These are phyloP conservation scores for Diversispora epigaea DNA, from an alignment of 192 early-diverging fungal species.

Conservation along the genomic window DNA sequence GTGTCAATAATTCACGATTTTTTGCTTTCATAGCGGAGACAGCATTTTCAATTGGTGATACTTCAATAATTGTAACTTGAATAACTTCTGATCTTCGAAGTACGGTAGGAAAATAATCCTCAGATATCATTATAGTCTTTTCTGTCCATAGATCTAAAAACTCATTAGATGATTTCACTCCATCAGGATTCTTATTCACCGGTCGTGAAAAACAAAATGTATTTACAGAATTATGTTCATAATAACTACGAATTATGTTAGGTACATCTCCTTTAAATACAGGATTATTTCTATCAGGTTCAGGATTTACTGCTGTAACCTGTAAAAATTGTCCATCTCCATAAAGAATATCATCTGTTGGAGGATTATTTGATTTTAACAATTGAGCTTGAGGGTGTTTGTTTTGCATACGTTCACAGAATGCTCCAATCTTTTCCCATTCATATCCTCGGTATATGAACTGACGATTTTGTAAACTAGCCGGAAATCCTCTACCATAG, in stretches of 20 bases:
- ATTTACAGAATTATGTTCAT: constrained; percentile 62
- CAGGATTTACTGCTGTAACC: constrained; percentile 68
- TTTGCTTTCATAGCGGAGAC: constrained; percentile 68
- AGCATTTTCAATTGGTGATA: constrained; percentile 78
- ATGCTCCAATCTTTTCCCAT: constrained; percentile 74
- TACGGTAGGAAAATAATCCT: constrained; percentile 67
- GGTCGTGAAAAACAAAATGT: constrained; percentile 69
- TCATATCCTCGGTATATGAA: constrained; percentile 70
- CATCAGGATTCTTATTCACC: constrained; percentile 43
- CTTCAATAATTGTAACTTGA: constrained; percentile 50
- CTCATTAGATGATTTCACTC: constrained; percentile 57
- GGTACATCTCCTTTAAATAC: constrained; percentile 41
- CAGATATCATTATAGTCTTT: constrained; percentile 64
- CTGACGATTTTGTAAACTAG: constrained; percentile 57
- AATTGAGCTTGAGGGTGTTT: constrained; percentile 62
- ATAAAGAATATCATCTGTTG: constrained; percentile 48
- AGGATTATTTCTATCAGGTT: constrained; percentile 46
- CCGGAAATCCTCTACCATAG: constrained; percentile 61
- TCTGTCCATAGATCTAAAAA: constrained; percentile 78
- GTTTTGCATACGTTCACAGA: constrained; percentile 67
- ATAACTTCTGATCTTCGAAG: constrained; percentile 59
- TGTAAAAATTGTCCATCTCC: constrained; percentile 62
- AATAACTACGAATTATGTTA: constrained; percentile 58
- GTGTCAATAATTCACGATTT: constrained; percentile 55
- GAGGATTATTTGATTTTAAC: constrained; percentile 44